Percentiles rank a stretch among this genome's conserved stretches.
Evolutionary conservation across 805 yeast genomes (phyloP).

Genomic region (Ogataea henricii): DNA sequence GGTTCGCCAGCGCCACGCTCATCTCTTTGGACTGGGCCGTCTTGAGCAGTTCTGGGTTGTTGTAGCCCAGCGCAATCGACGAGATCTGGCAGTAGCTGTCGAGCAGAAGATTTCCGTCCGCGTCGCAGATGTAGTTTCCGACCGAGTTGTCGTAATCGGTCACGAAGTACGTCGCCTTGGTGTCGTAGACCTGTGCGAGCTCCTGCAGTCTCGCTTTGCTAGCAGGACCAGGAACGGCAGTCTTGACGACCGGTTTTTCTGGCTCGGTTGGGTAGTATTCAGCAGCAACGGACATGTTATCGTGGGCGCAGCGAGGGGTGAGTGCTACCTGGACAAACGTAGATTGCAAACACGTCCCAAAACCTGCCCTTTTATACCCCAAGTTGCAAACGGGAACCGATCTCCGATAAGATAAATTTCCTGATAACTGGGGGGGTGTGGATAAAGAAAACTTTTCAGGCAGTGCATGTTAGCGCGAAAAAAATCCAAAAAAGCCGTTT

Average conservation of each 20-base stretch:
- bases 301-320: too few relatives aligned
- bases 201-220: slow-evolving; percentile 40
- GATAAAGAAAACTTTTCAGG: not conserved
- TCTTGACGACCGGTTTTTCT: slow-evolving; percentile 42
- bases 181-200: slow-evolving; percentile 53
- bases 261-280: slow-evolving; percentile 51
- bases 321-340: too few relatives aligned
- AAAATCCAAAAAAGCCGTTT: not conserved
- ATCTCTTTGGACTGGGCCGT: slow-evolving; percentile 61
- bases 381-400: slow-evolving; percentile 5
- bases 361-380: not conserved
- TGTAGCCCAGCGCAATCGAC: slow-evolving; percentile 70
- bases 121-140: slow-evolving; percentile 69
- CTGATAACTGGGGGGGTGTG: not conserved
- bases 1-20: slow-evolving; percentile 64
- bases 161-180: slow-evolving; percentile 63
- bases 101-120: slow-evolving; percentile 60
- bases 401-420: slow-evolving; percentile 7
- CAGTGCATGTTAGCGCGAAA: slow-evolving; percentile 3
- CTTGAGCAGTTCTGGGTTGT: slow-evolving; percentile 62
- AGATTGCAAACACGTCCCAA: not conserved
- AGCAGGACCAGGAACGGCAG: slow-evolving; percentile 52
- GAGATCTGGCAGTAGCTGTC: slow-evolving; percentile 76
- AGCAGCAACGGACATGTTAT: slow-evolving; percentile 30
- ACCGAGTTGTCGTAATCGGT: slow-evolving; percentile 63